Evolutionary conservation across 208 protist genomes (phyloP).

Genomic region (Acanthamoeba triangularis): DNA sequence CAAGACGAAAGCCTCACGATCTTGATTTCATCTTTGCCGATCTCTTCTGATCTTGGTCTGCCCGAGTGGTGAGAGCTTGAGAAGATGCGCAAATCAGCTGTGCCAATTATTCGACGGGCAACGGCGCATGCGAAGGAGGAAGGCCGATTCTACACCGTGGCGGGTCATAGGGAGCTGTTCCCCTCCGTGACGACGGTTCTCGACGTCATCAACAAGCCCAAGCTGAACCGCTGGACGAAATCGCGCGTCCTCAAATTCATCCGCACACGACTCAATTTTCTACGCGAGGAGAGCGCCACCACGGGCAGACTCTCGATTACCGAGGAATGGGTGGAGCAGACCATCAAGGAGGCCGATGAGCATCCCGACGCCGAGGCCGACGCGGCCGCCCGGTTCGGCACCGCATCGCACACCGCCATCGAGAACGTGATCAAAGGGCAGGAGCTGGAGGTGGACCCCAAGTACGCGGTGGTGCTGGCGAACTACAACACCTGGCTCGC

Average conservation of each 20-base stretch:
- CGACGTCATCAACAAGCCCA: conserved; percentile 79
- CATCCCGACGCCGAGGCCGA: background rate
- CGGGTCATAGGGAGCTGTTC: background rate
- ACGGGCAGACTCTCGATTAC: background rate
- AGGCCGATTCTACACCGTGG: conserved; percentile 58
- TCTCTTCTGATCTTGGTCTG: too few relatives aligned
- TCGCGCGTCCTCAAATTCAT: background rate
- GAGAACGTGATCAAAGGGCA: conserved; percentile 1
- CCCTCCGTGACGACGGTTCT: conserved; percentile 81
- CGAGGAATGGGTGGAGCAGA: conserved; percentile 68
- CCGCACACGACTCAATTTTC: background rate
- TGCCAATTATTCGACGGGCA: background rate
- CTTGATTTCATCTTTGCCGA: too few relatives aligned
- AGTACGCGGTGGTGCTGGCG: background rate
- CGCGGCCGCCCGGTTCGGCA: conserved; percentile 30
- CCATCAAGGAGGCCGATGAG: conserved; percentile 11
- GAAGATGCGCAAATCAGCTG: background rate
- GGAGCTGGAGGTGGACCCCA: background rate
- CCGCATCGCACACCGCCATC: conserved; percentile 23
- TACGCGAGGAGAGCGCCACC: background rate
- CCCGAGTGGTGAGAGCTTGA: too few relatives aligned
- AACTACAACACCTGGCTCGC: conserved; percentile 28
- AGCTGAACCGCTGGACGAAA: background rate
- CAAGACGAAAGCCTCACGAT: too few relatives aligned
- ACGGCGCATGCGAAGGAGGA: background rate